phyloP scores from a whole-genome alignment of 2,329 filamentous ascomycete genomes.

The Colletotrichum theobromicola region DNA sequence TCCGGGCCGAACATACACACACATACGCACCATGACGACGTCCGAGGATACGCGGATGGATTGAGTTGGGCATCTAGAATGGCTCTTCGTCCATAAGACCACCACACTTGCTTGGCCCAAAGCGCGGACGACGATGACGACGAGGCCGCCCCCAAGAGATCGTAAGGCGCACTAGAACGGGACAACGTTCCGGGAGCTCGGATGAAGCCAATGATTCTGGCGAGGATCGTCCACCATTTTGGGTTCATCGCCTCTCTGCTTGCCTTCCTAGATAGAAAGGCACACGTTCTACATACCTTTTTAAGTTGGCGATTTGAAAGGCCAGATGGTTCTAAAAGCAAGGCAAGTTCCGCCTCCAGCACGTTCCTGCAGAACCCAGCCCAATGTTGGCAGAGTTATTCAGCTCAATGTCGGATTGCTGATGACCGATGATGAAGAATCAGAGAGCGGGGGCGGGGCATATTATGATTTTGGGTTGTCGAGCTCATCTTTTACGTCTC shows the following conservation, averaged over 20 bases:
- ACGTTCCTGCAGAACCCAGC: neutral
- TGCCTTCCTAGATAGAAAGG: neutral
- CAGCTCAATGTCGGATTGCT: neutral
- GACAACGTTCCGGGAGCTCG: neutral
- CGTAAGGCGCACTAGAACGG: neutral
- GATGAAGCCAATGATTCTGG: neutral
- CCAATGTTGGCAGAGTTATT: neutral
- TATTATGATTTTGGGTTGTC: neutral
- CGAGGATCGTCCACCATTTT: neutral
- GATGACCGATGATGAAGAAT: neutral
- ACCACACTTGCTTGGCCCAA: neutral
- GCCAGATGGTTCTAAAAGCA: neutral
- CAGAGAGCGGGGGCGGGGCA: neutral
- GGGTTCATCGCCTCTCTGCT: neutral
- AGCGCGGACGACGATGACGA: neutral
- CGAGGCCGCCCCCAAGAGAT: neutral
- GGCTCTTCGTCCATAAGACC: neutral
- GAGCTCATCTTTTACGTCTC: neutral
- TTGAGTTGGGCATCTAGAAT: neutral
- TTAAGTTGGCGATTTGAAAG: neutral
- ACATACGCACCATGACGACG: neutral
- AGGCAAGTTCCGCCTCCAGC: neutral
- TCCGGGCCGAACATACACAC: neutral
- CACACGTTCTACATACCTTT: neutral
- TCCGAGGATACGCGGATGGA: neutral